Conservation (phyloP, 208 protist genomes). For the Kentomonas sorsogonicus region DNA sequence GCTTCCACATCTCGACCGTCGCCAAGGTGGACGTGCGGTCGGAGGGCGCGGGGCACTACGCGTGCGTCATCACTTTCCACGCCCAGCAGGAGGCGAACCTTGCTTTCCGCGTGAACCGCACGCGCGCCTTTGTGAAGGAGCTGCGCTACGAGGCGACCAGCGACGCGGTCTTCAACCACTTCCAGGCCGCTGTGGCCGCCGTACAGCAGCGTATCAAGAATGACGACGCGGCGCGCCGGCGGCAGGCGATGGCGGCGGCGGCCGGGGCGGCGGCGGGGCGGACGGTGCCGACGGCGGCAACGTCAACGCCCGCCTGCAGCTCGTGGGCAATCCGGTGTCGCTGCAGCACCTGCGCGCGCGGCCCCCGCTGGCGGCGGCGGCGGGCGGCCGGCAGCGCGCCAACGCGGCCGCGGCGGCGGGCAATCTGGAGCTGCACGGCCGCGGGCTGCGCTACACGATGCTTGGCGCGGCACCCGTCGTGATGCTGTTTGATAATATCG, state of each 20-base stretch:
- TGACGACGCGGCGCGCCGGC: slow-evolving; percentile 56
- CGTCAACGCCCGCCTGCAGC: too few relatives aligned
- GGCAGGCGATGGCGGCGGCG: slow-evolving; percentile 34
- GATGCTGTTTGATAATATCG: slow-evolving; percentile 95
- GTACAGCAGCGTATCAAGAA: slow-evolving; percentile 74
- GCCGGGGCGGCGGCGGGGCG: too few relatives aligned
- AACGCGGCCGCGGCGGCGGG: slow-evolving; percentile 81
- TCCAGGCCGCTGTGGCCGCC: slow-evolving; percentile 53
- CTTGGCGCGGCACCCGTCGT: slow-evolving; percentile 80
- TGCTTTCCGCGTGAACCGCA: slow-evolving; percentile 75
- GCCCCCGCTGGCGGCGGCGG: slow-evolving; percentile 75
- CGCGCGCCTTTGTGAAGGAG: slow-evolving; percentile 87
- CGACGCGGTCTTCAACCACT: slow-evolving; percentile 60
- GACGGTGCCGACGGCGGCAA: too few relatives aligned
- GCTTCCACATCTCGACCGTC: slow-evolving; percentile 96
- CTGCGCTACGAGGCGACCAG: slow-evolving; percentile 56
- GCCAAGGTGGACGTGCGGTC: slow-evolving; percentile 88
- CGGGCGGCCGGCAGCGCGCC: too few relatives aligned
- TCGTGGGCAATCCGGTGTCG: slow-evolving; percentile 34
- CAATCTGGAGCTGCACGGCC: slow-evolving; percentile 92
- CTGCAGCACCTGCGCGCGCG: slow-evolving; percentile 89
- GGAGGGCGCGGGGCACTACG: slow-evolving; percentile 57
- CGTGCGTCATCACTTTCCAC: slow-evolving; percentile 73
- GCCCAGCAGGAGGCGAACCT: slow-evolving; percentile 73
- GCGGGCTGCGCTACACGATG: slow-evolving; percentile 93